These are phyloP conservation scores for Metarhizium album DNA, from an alignment of 2,329 filamentous ascomycete species.

Conservation along the genomic window DNA sequence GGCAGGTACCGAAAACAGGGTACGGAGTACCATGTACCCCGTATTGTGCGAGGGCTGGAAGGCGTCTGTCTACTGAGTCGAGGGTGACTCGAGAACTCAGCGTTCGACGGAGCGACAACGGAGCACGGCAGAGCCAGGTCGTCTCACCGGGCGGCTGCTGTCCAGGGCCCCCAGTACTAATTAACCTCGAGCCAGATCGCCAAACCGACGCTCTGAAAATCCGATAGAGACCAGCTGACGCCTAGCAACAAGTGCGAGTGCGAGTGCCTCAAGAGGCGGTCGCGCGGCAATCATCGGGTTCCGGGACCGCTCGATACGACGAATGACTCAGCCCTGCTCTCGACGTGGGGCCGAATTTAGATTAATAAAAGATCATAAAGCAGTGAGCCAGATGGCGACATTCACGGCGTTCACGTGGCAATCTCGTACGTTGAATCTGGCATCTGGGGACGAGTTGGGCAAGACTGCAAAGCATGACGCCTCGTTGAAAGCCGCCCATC, in stretches of 20 bases:
- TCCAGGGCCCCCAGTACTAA: too few relatives aligned
- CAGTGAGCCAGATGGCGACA: not conserved
- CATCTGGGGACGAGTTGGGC: not conserved
- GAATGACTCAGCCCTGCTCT: not conserved
- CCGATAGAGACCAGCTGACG: not conserved
- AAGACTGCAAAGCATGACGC: not conserved
- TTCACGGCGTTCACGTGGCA: not conserved
- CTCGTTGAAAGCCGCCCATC: too few relatives aligned
- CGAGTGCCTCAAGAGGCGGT: not conserved
- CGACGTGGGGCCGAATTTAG: not conserved
- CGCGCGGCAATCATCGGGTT: slow-evolving; percentile 12
- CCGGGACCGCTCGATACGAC: slow-evolving; percentile 1
- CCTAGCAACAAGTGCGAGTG: not conserved
- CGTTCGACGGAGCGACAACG: slow-evolving; percentile 2
- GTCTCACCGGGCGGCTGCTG: too few relatives aligned
- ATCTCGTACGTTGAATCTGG: not conserved
- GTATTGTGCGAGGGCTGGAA: too few relatives aligned
- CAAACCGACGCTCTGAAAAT: too few relatives aligned
- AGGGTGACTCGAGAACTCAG: slow-evolving; percentile 1
- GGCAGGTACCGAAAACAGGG: too few relatives aligned
- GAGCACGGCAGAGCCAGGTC: not conserved
- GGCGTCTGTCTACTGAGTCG: too few relatives aligned
- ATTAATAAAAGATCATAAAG: too few relatives aligned
- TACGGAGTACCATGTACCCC: too few relatives aligned
- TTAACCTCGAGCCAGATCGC: too few relatives aligned